Evolutionary conservation across 495 filamentous ascomycete genomes (phyloP), one percentile per base, ranked within the genome.

Genomic region (Aspergillus bertholletiae): DNA sequence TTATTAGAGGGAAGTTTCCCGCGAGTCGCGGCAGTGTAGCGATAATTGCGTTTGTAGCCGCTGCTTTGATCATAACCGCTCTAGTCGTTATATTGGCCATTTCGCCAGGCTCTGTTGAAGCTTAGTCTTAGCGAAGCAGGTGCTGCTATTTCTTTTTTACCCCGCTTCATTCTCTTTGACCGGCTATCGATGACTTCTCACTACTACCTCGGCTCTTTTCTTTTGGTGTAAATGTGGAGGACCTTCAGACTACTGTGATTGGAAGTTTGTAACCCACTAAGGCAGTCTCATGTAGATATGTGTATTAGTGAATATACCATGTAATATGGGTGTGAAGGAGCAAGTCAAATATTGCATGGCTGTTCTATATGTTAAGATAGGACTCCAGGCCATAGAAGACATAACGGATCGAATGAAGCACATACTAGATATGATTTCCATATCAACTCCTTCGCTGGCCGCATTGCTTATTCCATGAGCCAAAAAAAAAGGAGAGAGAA

Each of bases 1-100:
- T 98, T 49, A 85, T 97, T 35, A 79, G 85, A 53, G 93, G 93
- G 52, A 96, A 96, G 66, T 98, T 97, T 58, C 93, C 93, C 0
- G 93, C 93, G 1, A 93, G 89, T 62, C 79, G 93, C 40, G 92
- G 90, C 20, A 94, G 91, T 56, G 83, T 98, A 56, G 80, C 92
- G 22, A 56, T 96, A 34, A 81, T 96, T 35, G 81, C 87, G 7
- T 70, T 88, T 47, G 74, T 95, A 24, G 81, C 90, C n/a, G 69
- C 65, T 53, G 77, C 83, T 12, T 74, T 94, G 61, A 91, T 92
- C 70, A 67, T 92, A 35, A 75, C 84, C 27, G 84, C 83, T 44
- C 65, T 94, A 60, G 78, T 86, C 32, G 83, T 94, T 13, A 86
- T 94, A 26, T 47, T 91, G 41, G 78, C 83, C 9, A 83, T 88